Percentiles rank a stretch among this genome's conserved stretches.
Conservation (phyloP, 2,329 filamentous ascomycete genomes). For the Grosmannia penicillata region DNA sequence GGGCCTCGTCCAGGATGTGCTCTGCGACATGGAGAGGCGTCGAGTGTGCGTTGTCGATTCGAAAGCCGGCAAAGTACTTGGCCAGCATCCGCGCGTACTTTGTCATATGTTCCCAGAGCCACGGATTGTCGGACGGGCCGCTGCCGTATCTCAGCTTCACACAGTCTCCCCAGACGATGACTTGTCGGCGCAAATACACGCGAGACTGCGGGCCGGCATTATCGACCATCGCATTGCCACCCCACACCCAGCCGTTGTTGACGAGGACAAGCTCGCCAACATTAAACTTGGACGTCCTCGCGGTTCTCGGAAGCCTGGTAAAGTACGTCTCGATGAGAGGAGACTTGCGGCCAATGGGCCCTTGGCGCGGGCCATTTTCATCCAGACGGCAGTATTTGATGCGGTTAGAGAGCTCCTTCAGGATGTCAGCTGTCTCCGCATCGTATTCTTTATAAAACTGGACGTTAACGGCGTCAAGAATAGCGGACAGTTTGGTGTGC, state of each 20-base stretch:
- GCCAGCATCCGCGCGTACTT: slow-evolving; percentile 84
- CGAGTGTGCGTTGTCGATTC: slow-evolving; percentile 96
- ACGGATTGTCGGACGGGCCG: slow-evolving; percentile 72
- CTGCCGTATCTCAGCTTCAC: slow-evolving; percentile 88
- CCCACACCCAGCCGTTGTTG: slow-evolving; percentile 99
- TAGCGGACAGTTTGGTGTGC: slow-evolving; percentile 38
- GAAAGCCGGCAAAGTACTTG: slow-evolving; percentile 87
- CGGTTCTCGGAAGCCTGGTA: slow-evolving; percentile 70
- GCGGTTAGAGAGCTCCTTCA: slow-evolving; percentile 85
- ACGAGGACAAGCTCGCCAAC: slow-evolving; percentile 66
- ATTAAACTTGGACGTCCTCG: slow-evolving; percentile 57
- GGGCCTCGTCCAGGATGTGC: slow-evolving; percentile 87
- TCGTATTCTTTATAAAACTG: slow-evolving; percentile 90
- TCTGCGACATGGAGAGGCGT: slow-evolving; percentile 91
- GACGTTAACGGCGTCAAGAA: slow-evolving; percentile 76
- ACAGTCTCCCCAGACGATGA: slow-evolving; percentile 97
- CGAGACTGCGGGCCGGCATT: slow-evolving; percentile 81
- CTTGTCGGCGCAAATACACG: slow-evolving; percentile 89
- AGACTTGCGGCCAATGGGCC: slow-evolving; percentile 59
- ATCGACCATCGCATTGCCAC: slow-evolving; percentile 83
- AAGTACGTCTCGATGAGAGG: slow-evolving; percentile 93
- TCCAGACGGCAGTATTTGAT: slow-evolving; percentile 94
- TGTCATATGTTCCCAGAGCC: slow-evolving; percentile 91
- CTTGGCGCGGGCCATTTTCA: slow-evolving; percentile 74
- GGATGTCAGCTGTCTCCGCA: slow-evolving; percentile 61